Conservation (phyloP, 352 stramenopile species). For the Bremia lactucae region DNA sequence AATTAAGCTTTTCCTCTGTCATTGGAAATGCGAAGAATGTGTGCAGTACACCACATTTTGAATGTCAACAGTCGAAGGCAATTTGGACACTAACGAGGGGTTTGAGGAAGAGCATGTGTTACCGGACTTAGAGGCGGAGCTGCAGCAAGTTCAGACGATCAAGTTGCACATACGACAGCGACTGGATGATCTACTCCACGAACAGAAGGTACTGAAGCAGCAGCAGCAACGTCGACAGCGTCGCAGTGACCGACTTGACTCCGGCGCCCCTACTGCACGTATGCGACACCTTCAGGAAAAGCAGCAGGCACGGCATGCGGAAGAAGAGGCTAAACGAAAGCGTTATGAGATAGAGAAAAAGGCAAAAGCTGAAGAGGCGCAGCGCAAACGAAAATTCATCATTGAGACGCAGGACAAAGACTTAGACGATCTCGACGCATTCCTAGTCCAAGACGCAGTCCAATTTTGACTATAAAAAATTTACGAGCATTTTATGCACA, state of each 20-base stretch:
- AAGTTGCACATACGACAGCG: constrained; percentile 29
- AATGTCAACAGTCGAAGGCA: constrained; percentile 5
- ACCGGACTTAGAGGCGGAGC: constrained; percentile 30
- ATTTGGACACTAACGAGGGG: constrained; percentile 23
- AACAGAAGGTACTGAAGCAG: constrained; percentile 36
- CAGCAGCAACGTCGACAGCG: constrained; percentile 25
- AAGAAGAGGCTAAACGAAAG: constrained; percentile 10
- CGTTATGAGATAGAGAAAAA: constrained; percentile 20
- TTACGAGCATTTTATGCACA: no score
- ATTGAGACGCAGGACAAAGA: constrained; percentile 35
- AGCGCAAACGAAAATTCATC: constrained; percentile 24
- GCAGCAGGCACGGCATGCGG: constrained; percentile 25
- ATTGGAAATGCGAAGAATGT: no score
- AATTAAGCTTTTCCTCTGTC: constrained; percentile 26
- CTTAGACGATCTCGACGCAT: constrained; percentile 48
- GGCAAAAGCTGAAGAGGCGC: constrained; percentile 20
- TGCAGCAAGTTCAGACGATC: constrained; percentile 37
- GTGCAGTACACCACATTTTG: no score
- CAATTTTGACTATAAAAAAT: constrained; percentile 24
- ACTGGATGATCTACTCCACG: constrained; percentile 24
- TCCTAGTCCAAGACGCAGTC: constrained; percentile 41
- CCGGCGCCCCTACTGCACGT: constrained; percentile 29
- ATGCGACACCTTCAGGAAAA: constrained; percentile 58
- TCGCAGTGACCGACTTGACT: constrained; percentile 20
- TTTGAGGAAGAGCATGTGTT: constrained; percentile 30